Evolutionary conservation across 768 basidiomycete species (phyloP).

Genomic region (Phanerodontia chrysosporium): DNA sequence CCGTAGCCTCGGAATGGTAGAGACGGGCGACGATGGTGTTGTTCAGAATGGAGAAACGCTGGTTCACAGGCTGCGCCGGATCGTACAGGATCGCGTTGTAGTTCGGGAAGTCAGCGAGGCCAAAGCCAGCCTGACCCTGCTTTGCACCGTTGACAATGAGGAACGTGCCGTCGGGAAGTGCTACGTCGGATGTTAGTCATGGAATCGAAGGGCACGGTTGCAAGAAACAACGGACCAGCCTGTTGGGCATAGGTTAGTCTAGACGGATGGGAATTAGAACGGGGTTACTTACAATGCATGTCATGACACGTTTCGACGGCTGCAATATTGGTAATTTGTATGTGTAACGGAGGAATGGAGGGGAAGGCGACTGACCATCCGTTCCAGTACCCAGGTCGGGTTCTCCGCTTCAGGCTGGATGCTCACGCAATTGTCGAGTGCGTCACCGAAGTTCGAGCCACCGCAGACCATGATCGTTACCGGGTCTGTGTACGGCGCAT

Average conservation of each 20-base stretch:
- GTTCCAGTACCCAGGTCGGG: conserved; percentile 66
- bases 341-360: background rate
- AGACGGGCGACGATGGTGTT: conserved; percentile 69
- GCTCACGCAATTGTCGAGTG: conserved; percentile 67
- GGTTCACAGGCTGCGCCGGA: conserved; percentile 51
- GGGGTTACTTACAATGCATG: conserved; percentile 51
- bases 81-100: conserved; percentile 65
- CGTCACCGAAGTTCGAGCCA: conserved; percentile 57
- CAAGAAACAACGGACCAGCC: background rate
- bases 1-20: conserved; percentile 74
- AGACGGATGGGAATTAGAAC: background rate
- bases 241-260: background rate
- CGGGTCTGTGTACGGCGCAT: conserved; percentile 71
- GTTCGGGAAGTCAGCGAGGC: conserved; percentile 62
- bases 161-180: conserved; percentile 71
- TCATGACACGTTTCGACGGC: conserved; percentile 74
- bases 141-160: conserved; percentile 74
- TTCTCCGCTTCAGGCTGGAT: conserved; percentile 62
- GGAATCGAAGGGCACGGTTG: background rate
- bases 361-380: conserved; percentile 54
- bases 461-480: conserved; percentile 71
- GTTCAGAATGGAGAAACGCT: conserved; percentile 63
- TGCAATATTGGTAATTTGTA: conserved; percentile 19
- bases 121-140: conserved; percentile 71
- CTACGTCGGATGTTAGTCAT: conserved; percentile 8